Evolutionary conservation across 2,329 filamentous ascomycete species (phyloP), one percentile per base, ranked within the genome.

Genomic region (Plectosphaerella cucumerina): DNA sequence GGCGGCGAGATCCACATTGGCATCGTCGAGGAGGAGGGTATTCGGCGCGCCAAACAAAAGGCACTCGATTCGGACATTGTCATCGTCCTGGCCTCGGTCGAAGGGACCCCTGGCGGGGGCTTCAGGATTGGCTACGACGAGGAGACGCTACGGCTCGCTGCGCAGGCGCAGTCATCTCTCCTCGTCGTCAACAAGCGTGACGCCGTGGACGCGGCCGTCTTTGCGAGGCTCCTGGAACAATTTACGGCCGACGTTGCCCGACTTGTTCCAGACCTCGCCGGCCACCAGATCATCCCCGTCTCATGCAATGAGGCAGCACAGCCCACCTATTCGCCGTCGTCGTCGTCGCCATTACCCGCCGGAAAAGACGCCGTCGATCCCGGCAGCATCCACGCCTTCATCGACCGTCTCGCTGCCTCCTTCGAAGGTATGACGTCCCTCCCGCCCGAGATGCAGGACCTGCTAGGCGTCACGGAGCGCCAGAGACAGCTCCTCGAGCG

Each of bases 381-480:
- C 0, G 86, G 87, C 9, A 79, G 84, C 50, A 80, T 97, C 50
- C 82, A 89, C 53, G 58, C 64, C 3, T 84, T 97, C 51, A 83
- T 91, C 31, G 69, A 80, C 53, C 77, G 75, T 20, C 77, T 99
- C 18, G 81, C 84, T n/a, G 60, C 67, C 31, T 78, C 81, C 3
- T 97, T 97, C 65, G 71, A 73, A 45, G 65, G 70, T 47, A 85
- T 96, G 78, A 95, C 90, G 2, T 71, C 77, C 33, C 76, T 93
- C 62, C 80, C 84, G 11, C 78, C 79, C 4, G 82, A 89, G 56
- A 85, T 89, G 74, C 82, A 91, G 70, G 89, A 96, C 61, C 86
- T 94, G 5, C 80, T 97, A 4, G 92, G 92, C 50, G 92, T 96
- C 35, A 96, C 90, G 17, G 90, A 93, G 68, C 86, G 94, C 52